phyloP scores from a whole-genome alignment of 2,329 filamentous ascomycete genomes.

The Annulohypoxylon truncatum region DNA sequence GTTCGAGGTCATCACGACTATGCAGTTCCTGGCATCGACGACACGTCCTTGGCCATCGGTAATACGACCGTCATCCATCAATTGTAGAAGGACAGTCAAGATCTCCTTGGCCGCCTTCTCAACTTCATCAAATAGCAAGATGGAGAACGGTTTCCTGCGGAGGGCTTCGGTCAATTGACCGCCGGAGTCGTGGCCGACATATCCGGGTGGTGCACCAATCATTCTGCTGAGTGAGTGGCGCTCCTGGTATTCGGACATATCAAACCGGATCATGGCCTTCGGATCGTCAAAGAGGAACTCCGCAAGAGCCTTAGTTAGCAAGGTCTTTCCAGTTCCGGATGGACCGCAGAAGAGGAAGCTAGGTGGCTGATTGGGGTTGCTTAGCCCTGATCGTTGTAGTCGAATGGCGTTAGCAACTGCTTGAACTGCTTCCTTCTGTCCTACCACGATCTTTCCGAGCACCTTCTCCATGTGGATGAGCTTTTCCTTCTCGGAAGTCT shows the following conservation, averaged over 20 bases:
- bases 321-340: constrained; percentile 96
- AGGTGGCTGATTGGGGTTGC: constrained; percentile 95
- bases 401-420: constrained; percentile 97
- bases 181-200: constrained; percentile 95
- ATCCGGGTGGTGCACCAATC: constrained; percentile 97
- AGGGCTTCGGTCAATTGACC: constrained; percentile 96
- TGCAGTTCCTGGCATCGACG: constrained; percentile 96
- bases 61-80: constrained; percentile 99
- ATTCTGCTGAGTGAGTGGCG: constrained; percentile 94
- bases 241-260: constrained; percentile 99
- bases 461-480: constrained; percentile 96
- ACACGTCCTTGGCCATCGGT: constrained; percentile 97
- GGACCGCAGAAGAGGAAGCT: constrained; percentile 99
- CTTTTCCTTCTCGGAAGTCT: constrained; percentile 97
- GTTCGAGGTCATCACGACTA: constrained; percentile 99
- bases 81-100: constrained; percentile 94
- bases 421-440: constrained; percentile 91
- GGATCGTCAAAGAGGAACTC: constrained; percentile 98
- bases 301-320: constrained; percentile 95
- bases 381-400: constrained; percentile 91
- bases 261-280: constrained; percentile 98
- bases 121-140: constrained; percentile 96
- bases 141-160: constrained; percentile 95
- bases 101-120: constrained; percentile 99
- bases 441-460: constrained; percentile 85